Evolutionary conservation across 805 yeast species (phyloP).

Genomic region (Saturnispora bothae): DNA sequence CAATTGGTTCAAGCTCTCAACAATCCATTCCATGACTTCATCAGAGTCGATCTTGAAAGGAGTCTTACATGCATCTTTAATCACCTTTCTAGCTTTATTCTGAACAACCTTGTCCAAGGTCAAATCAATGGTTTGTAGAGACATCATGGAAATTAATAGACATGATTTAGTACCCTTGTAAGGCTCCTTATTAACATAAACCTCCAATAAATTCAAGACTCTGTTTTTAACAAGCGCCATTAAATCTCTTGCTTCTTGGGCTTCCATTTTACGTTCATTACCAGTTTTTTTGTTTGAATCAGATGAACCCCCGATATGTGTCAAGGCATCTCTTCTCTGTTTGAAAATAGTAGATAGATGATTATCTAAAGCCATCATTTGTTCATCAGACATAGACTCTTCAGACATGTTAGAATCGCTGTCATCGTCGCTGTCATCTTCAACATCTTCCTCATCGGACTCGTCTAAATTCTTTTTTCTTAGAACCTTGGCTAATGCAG

Average conservation of each 20-base stretch:
- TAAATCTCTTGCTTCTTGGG: slow-evolving; percentile 67
- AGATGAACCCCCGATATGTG: slow-evolving; percentile 31
- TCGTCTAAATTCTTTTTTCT: slow-evolving; percentile 30
- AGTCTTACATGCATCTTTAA: slow-evolving; percentile 4
- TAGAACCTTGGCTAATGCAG: slow-evolving; percentile 59
- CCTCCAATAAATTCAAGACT: slow-evolving; percentile 65
- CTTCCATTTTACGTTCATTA: slow-evolving; percentile 60
- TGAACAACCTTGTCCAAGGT: slow-evolving; percentile 6
- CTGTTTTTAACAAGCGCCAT: slow-evolving; percentile 72
- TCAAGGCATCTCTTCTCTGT: slow-evolving; percentile 62
- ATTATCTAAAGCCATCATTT: slow-evolving; percentile 88
- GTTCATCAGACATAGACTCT: slow-evolving; percentile 90
- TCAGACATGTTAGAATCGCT: slow-evolving; percentile 48
- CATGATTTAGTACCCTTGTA: slow-evolving; percentile 5
- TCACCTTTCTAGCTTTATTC: slow-evolving; percentile 6
- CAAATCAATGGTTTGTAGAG: slow-evolving; percentile 3
- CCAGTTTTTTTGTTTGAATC: slow-evolving; percentile 28
- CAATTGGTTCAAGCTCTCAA: slow-evolving; percentile 4
- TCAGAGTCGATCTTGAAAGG: slow-evolving; percentile 1
- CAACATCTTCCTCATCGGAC: slow-evolving; percentile 22
- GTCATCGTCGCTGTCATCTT: slow-evolving; percentile 29
- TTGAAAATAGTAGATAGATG: slow-evolving; percentile 76
- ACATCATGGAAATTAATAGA: slow-evolving; percentile 6
- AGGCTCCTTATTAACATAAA: slow-evolving; percentile 33
- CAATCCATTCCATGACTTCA: slow-evolving; percentile 5